Percentiles rank a stretch among this genome's conserved stretches.
Conservation (phyloP, 164 flowering plant species). For the Pachysandra terminalis region DNA sequence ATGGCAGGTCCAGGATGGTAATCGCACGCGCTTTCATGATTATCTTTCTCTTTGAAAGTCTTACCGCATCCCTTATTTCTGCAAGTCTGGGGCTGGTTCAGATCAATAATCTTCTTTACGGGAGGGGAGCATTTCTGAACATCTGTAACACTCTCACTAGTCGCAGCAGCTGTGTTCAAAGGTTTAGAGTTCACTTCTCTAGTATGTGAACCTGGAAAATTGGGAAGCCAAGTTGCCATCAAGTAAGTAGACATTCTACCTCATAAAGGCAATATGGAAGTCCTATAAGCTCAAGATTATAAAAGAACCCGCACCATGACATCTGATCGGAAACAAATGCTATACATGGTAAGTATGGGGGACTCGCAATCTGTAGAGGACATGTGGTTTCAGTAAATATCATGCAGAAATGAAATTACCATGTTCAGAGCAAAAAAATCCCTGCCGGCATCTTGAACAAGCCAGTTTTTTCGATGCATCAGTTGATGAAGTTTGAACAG, state of each 20-base stretch:
- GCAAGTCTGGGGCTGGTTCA: slow-evolving; percentile 72
- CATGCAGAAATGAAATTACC: too few species aligned
- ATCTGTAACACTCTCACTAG: slow-evolving; percentile 28
- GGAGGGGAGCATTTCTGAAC: slow-evolving; percentile 29
- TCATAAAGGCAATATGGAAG: too few species aligned
- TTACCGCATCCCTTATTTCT: slow-evolving; percentile 87
- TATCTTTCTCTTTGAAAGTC: slow-evolving; percentile 83
- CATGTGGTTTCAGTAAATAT: too few species aligned
- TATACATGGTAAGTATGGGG: too few species aligned
- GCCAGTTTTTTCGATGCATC: slow-evolving; percentile 47
- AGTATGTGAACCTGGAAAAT: slow-evolving; percentile 54
- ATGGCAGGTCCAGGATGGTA: slow-evolving; percentile 96
- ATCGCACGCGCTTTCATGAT: slow-evolving; percentile 78
- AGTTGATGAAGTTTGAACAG: slow-evolving; percentile 29
- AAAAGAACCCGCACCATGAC: too few species aligned
- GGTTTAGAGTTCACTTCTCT: slow-evolving; percentile 25
- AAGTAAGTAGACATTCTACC: too few species aligned
- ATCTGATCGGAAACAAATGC: too few species aligned
- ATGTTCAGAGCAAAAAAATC: slow-evolving; percentile 95
- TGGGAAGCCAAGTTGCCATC: neutral
- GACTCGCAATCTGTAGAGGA: too few species aligned
- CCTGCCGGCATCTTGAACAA: slow-evolving; percentile 87
- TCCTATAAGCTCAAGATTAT: too few species aligned
- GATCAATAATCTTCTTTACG: slow-evolving; percentile 50
- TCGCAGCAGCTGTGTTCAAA: slow-evolving; percentile 11